Percentiles rank a stretch among this genome's conserved stretches.
phyloP scores from a whole-genome alignment of 2,329 filamentous ascomycete species.

The Neonectria magnoliae region DNA sequence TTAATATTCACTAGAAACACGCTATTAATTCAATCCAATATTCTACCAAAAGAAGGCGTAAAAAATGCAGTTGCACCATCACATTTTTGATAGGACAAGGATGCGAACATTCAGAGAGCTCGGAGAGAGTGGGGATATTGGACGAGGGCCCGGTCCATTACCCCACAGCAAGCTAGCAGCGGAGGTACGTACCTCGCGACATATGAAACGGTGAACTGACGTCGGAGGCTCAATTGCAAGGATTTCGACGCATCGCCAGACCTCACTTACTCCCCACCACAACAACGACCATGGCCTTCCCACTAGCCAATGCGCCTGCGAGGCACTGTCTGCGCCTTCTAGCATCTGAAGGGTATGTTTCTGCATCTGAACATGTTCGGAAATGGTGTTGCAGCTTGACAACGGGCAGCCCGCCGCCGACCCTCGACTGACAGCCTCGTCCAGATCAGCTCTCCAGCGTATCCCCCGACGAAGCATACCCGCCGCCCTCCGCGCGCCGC shows the following conservation, averaged over 20 bases:
- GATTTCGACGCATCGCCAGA: slow-evolving; percentile 28
- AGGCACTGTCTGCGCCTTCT: slow-evolving; percentile 37
- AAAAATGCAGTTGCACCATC: no score
- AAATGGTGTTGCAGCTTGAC: not conserved
- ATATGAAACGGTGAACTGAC: slow-evolving; percentile 34
- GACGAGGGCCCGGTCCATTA: not conserved
- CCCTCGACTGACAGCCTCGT: slow-evolving; percentile 24
- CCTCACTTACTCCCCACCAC: not conserved
- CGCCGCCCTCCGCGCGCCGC: slow-evolving; percentile 1
- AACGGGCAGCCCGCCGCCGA: not conserved
- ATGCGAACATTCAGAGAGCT: not conserved
- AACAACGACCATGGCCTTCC: slow-evolving; percentile 33
- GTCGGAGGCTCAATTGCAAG: slow-evolving; percentile 34
- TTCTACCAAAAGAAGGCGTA: no score
- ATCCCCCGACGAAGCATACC: slow-evolving; percentile 16
- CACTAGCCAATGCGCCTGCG: slow-evolving; percentile 38
- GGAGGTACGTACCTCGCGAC: slow-evolving; percentile 13
- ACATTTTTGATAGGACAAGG: no score
- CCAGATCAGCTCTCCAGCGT: slow-evolving; percentile 31
- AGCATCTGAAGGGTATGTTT: slow-evolving; percentile 39
- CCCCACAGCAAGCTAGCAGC: not conserved
- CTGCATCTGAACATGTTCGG: not conserved
- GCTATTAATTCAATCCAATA: no score
- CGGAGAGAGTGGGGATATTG: not conserved
- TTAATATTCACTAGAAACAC: no score